phyloP scores from a whole-genome alignment of 192 early-diverging fungal genomes.

The Rhizophagus clarus region DNA sequence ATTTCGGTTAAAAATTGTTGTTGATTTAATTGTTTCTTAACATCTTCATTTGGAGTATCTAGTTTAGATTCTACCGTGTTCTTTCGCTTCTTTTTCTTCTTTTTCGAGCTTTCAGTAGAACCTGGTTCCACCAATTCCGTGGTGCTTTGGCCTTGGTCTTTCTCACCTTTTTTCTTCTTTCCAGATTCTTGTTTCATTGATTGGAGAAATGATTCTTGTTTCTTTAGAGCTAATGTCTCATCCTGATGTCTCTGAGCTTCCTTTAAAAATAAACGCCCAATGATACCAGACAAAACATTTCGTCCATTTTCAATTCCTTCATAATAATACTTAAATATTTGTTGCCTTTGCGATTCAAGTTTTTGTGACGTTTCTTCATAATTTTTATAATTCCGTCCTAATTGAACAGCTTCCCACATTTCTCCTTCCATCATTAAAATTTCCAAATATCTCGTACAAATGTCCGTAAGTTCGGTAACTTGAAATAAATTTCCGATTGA shows the following conservation, averaged over 20 bases:
- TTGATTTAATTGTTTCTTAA: not conserved
- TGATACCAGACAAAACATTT: slow-evolving; percentile 68
- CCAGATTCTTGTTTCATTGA: slow-evolving; percentile 41
- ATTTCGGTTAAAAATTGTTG: not conserved
- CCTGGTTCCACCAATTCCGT: not conserved
- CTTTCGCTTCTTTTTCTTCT: slow-evolving; percentile 2
- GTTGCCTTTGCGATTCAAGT: slow-evolving; percentile 52
- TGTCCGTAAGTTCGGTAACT: slow-evolving; percentile 53
- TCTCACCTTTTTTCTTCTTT: slow-evolving; percentile 21
- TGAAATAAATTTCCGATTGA: slow-evolving; percentile 61
- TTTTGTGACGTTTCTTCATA: slow-evolving; percentile 55
- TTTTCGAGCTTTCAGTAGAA: not conserved
- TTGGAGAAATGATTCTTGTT: slow-evolving; percentile 54
- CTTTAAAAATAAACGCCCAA: slow-evolving; percentile 73
- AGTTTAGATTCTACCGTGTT: not conserved
- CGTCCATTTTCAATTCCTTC: slow-evolving; percentile 72
- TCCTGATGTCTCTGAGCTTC: slow-evolving; percentile 74
- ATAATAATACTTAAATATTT: slow-evolving; percentile 66
- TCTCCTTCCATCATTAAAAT: slow-evolving; percentile 77
- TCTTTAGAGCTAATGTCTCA: slow-evolving; percentile 53
- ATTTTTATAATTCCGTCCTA: slow-evolving; percentile 52
- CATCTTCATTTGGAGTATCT: not conserved
- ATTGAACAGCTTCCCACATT: slow-evolving; percentile 63
- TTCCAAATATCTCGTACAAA: slow-evolving; percentile 63
- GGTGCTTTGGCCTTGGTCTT: not conserved